These are phyloP conservation scores for Parathielavia appendiculata DNA, from an alignment of 495 filamentous ascomycete species.

Conservation along the genomic window DNA sequence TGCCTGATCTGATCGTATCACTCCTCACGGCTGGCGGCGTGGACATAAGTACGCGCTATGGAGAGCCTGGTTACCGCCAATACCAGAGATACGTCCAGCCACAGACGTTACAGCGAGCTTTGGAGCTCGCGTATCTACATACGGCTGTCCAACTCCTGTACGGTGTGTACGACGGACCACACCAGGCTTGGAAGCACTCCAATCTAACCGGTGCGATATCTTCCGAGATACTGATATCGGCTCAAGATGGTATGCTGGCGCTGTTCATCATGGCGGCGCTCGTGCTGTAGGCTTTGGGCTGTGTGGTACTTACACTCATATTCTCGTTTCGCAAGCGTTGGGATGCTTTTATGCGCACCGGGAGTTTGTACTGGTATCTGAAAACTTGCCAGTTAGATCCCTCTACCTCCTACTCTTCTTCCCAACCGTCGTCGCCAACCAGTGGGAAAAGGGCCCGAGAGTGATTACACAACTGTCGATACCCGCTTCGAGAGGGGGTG, in stretches of 20 bases:
- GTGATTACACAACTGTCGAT: too few species aligned
- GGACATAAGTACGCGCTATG: too few species aligned
- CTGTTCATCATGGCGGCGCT: background rate
- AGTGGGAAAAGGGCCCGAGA: too few species aligned
- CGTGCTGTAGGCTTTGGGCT: background rate
- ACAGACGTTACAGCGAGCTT: background rate
- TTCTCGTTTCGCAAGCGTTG: background rate
- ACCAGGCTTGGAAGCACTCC: background rate
- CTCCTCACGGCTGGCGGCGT: background rate
- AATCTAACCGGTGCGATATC: background rate
- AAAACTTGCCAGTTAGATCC: too few species aligned
- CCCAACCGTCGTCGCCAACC: too few species aligned
- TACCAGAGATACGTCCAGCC: background rate
- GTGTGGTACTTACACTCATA: background rate
- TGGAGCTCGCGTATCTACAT: background rate
- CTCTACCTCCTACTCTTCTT: too few species aligned
- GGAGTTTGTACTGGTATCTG: background rate
- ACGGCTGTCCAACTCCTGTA: background rate
- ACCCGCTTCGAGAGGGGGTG: too few species aligned
- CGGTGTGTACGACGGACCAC: background rate
- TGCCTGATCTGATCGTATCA: background rate
- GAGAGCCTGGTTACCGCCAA: too few species aligned
- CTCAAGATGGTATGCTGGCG: background rate
- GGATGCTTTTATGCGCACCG: background rate
- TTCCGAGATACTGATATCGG: background rate